These are phyloP conservation scores for Zhuliangozyma blackwelliae DNA, from an alignment of 1,139 yeast species.

Conservation along the genomic window DNA sequence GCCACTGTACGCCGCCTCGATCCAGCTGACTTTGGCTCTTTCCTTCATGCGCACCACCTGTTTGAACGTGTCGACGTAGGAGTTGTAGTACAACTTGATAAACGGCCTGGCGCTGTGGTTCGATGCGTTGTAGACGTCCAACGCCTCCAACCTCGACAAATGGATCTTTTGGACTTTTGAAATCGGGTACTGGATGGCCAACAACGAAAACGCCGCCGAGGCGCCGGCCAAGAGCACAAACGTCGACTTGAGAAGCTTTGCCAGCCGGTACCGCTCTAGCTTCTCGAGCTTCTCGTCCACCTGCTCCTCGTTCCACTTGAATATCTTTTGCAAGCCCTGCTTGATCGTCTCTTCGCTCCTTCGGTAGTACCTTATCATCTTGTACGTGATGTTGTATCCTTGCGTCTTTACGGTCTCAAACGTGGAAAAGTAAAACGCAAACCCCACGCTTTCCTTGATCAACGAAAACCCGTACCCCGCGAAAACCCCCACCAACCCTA, in stretches of 20 bases:
- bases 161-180: constrained; percentile 77
- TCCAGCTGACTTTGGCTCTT: constrained; percentile 55
- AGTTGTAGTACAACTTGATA: constrained; percentile 54
- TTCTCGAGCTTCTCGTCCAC: constrained; percentile 26
- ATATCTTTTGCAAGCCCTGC: constrained; percentile 18
- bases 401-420: constrained; percentile 80
- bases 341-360: constrained; percentile 24
- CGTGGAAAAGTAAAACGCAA: constrained; percentile 80
- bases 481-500: constrained; percentile 82
- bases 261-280: constrained; percentile 39
- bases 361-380: constrained; percentile 55
- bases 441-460: constrained; percentile 78
- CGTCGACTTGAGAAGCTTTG: constrained; percentile 56
- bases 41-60: constrained; percentile 54
- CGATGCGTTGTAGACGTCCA: constrained; percentile 61
- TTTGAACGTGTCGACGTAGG: constrained; percentile 67
- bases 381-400: constrained; percentile 54
- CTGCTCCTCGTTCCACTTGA: constrained; percentile 19
- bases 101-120: constrained; percentile 29
- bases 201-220: constrained; percentile 72
- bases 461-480: constrained; percentile 81
- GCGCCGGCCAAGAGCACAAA: constrained; percentile 87
- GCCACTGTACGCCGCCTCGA: constrained; percentile 72
- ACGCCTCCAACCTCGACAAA: constrained; percentile 70
- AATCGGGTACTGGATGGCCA: constrained; percentile 80